Conservation (phyloP, 495 filamentous ascomycete species). For the Penicillium cataractarum region DNA sequence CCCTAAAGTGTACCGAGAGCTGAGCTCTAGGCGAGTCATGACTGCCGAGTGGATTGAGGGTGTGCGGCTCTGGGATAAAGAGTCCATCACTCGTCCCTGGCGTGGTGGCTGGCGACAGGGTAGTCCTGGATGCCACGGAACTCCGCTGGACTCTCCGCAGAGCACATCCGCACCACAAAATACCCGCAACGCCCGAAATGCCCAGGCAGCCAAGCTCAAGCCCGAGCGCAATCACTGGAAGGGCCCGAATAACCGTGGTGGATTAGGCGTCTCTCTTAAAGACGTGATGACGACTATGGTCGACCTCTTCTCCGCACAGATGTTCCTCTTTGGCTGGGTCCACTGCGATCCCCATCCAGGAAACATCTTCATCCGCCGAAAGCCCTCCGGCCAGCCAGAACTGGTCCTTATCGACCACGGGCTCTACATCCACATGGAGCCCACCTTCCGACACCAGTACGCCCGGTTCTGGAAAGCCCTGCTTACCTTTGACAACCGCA, state of each 20-base stretch:
- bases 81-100: slow-evolving; percentile 73
- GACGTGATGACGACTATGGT: slow-evolving; percentile 96
- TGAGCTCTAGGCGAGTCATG: slow-evolving; percentile 83
- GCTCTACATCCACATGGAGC: slow-evolving; percentile 87
- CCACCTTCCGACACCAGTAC: slow-evolving; percentile 86
- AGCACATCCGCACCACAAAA: slow-evolving; percentile 20
- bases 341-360: slow-evolving; percentile 97
- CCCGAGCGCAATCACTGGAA: slow-evolving; percentile 80
- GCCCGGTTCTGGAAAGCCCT: slow-evolving; percentile 90
- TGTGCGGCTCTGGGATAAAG: slow-evolving; percentile 86
- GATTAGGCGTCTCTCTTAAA: slow-evolving; percentile 78
- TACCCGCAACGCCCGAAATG: slow-evolving; percentile 30
- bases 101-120: slow-evolving; percentile 72
- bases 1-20: slow-evolving; percentile 77
- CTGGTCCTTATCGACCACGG: slow-evolving; percentile 96
- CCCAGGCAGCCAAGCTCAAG: slow-evolving; percentile 62
- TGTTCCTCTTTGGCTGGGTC: slow-evolving; percentile 93
- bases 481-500: slow-evolving; percentile 88
- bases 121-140: slow-evolving; percentile 76
- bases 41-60: slow-evolving; percentile 98
- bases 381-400: slow-evolving; percentile 79
- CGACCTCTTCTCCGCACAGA: slow-evolving; percentile 91
- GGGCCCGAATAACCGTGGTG: slow-evolving; percentile 68
- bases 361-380: slow-evolving; percentile 91
- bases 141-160: slow-evolving; percentile 57